Conservation (phyloP, 768 basidiomycete species). For the Hortiboletus flavorubellus region DNA sequence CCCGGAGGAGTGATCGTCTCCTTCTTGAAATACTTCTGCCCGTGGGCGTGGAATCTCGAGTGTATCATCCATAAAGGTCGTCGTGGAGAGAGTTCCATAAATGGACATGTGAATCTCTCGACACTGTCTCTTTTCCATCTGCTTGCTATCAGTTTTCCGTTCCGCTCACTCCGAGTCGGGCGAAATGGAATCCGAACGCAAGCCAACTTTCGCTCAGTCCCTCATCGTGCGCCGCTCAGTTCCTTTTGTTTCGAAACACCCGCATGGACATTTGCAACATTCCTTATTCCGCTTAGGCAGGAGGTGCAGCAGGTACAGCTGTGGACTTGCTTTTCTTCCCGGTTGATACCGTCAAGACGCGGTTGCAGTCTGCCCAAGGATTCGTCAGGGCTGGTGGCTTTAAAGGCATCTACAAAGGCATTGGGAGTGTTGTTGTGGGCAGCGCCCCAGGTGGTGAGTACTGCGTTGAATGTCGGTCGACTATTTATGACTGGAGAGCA, state of each 20-base stretch:
- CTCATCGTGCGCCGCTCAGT: constrained; percentile 38
- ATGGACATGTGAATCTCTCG: not conserved
- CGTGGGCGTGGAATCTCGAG: constrained; percentile 42
- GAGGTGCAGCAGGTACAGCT: constrained; percentile 86
- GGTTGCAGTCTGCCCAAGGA: constrained; percentile 85
- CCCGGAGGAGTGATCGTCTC: constrained; percentile 52
- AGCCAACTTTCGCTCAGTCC: constrained; percentile 45
- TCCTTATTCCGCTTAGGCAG: constrained; percentile 51
- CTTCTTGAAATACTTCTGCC: constrained; percentile 18
- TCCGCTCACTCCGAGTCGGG: constrained; percentile 2
- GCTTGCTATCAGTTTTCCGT: constrained; percentile 4
- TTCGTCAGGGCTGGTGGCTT: constrained; percentile 86
- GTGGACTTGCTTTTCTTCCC: constrained; percentile 97
- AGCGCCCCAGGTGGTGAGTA: constrained; percentile 89
- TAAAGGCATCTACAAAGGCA: constrained; percentile 85
- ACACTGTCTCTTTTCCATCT: not conserved
- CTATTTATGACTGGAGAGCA: constrained; percentile 30
- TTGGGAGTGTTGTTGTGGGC: constrained; percentile 92
- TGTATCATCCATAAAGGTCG: constrained; percentile 54
- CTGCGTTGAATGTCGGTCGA: not conserved
- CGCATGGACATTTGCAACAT: constrained; percentile 12
- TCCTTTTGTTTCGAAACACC: constrained; percentile 2
- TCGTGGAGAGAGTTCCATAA: constrained; percentile 8
- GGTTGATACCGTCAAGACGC: constrained; percentile 95
- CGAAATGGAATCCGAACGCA: constrained; percentile 30